These are phyloP conservation scores for Asclepias syriaca DNA, from an alignment of 257 asterid species.

Conservation along the genomic window DNA sequence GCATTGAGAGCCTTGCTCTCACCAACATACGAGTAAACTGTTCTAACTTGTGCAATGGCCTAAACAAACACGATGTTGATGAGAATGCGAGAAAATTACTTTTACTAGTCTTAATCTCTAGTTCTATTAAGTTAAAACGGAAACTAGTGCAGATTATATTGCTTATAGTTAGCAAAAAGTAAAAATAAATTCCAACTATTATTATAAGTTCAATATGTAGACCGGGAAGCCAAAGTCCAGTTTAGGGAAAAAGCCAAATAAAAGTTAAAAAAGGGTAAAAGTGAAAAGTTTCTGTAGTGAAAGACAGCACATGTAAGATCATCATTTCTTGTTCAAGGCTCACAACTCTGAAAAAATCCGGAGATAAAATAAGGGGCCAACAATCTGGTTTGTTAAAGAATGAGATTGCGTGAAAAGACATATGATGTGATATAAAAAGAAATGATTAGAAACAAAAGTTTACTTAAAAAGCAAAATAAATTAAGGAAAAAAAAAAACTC, in stretches of 20 bases:
- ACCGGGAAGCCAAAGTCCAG: constrained; percentile 13
- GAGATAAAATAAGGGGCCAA: constrained; percentile 21
- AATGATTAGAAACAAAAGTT: background rate
- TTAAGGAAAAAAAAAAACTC: background rate
- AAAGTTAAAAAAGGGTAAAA: constrained; percentile 8
- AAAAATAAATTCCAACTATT: background rate
- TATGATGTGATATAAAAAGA: background rate
- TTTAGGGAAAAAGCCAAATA: constrained; percentile 4
- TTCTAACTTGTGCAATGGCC: constrained; percentile 97
- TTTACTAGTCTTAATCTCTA: background rate
- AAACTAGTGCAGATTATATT: background rate
- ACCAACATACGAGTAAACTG: constrained; percentile 91
- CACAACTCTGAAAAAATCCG: constrained; percentile 1
- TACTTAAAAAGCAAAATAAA: background rate
- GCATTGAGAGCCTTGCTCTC: constrained; percentile 71
- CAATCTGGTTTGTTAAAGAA: background rate
- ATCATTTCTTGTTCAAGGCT: constrained; percentile 21
- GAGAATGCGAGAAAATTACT: constrained; percentile 8
- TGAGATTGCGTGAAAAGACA: background rate
- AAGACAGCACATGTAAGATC: constrained; percentile 26
- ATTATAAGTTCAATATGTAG: constrained; percentile 10
- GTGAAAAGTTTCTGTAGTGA: constrained; percentile 22
- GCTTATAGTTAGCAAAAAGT: background rate
- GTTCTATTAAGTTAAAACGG: background rate
- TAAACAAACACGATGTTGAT: constrained; percentile 24